A percentile compares a stretch with the other conserved stretches of the same genome.
Conservation (phyloP, 257 asterid species). For the Eustoma russellianum region DNA sequence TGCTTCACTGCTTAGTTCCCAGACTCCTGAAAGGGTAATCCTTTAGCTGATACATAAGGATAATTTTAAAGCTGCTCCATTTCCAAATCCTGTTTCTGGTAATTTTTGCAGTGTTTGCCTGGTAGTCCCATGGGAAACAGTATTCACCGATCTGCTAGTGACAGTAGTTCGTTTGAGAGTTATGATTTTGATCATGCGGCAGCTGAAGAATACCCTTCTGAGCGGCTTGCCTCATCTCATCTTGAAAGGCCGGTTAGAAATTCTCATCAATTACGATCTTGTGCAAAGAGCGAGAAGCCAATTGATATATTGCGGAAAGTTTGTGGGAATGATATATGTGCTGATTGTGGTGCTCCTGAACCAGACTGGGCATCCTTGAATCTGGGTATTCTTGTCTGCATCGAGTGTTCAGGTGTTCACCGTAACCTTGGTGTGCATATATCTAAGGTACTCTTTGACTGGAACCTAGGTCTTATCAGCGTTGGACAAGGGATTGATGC, state of each 20-base stretch:
- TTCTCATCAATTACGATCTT: constrained; percentile 55
- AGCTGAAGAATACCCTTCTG: constrained; percentile 70
- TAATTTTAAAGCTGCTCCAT: constrained; percentile 2
- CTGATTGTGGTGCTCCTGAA: constrained; percentile 94
- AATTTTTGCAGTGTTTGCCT: constrained; percentile 44
- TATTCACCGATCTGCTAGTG: constrained; percentile 90
- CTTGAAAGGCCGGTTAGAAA: constrained; percentile 62
- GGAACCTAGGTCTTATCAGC: not conserved
- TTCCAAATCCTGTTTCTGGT: constrained; percentile 7
- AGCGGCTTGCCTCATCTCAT: constrained; percentile 53
- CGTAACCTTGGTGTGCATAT: constrained; percentile 99
- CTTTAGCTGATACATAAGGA: not conserved
- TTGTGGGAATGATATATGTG: constrained; percentile 82
- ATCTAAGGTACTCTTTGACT: constrained; percentile 61
- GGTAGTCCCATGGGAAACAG: constrained; percentile 92
- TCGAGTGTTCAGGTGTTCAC: constrained; percentile 99
- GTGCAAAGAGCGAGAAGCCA: constrained; percentile 73
- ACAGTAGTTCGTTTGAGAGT: constrained; percentile 94
- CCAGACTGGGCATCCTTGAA: constrained; percentile 99
- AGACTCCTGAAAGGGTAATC: constrained; percentile 91
- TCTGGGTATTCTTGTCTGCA: constrained; percentile 94
- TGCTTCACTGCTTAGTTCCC: constrained; percentile 94
- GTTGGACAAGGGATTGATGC: too few relatives aligned
- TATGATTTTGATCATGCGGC: constrained; percentile 85
- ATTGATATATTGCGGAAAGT: constrained; percentile 75